phyloP scores from a whole-genome alignment of 2,329 filamentous ascomycete species.

The Xylariaceae sp. region DNA sequence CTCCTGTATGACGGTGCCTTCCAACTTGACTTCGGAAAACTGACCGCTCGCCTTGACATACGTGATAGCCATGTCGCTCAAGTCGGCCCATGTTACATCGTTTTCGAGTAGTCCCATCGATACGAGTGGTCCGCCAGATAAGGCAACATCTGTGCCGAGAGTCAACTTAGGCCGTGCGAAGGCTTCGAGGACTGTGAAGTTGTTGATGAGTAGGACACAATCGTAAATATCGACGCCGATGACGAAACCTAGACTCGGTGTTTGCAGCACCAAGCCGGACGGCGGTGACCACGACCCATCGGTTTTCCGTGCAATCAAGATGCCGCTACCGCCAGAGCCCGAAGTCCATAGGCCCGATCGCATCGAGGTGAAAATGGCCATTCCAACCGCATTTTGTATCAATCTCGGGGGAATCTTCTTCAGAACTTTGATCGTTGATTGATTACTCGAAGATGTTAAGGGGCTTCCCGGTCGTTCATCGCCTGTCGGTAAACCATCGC shows the following conservation, averaged over 20 bases:
- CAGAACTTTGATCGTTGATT: constrained; percentile 48
- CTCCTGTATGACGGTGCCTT: constrained; percentile 53
- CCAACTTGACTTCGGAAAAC: constrained; percentile 49
- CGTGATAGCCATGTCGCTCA: constrained; percentile 51
- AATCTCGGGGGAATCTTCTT: constrained; percentile 85
- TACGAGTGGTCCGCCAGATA: constrained; percentile 69
- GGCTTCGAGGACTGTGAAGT: constrained; percentile 72
- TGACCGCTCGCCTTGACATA: constrained; percentile 56
- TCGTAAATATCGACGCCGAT: constrained; percentile 94
- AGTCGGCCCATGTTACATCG: constrained; percentile 47
- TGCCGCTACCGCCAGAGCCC: constrained; percentile 82
- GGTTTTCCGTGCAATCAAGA: constrained; percentile 76
- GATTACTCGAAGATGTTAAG: constrained; percentile 37
- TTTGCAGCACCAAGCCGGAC: constrained; percentile 85
- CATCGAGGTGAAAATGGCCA: constrained; percentile 95
- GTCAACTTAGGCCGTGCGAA: constrained; percentile 77
- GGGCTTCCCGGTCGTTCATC: constrained; percentile 34
- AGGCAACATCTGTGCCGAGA: constrained; percentile 73
- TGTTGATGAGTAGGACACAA: constrained; percentile 89
- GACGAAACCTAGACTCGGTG: constrained; percentile 80
- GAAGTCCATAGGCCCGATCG: constrained; percentile 87
- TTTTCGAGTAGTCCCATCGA: constrained; percentile 47
- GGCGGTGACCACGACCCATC: constrained; percentile 90
- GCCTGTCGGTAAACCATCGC: constrained; percentile 51
- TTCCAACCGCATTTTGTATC: constrained; percentile 80